Percentiles rank a stretch among this genome's conserved stretches.
Evolutionary conservation across 148 eudicot genomes (phyloP).

Genomic region (Vaccinium vitisidaea): DNA sequence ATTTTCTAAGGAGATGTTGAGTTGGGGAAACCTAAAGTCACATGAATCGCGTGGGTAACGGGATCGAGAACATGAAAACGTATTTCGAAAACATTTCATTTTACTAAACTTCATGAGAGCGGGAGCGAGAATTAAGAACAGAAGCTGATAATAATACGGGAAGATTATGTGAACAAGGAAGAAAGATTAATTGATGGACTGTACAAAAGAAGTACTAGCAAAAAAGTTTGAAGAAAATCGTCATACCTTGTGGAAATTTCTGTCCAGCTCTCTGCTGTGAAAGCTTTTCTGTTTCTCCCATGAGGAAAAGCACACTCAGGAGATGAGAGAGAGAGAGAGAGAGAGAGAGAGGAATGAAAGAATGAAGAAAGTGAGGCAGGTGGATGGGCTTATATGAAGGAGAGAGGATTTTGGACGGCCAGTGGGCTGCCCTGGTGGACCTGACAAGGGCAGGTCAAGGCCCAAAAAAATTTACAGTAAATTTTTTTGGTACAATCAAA

Average conservation of each 20-base stretch:
- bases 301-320: not conserved
- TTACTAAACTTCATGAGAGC: no score
- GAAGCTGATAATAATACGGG: no score
- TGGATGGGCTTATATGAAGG: constrained; percentile 22
- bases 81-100: no score
- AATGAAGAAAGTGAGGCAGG: constrained; percentile 1
- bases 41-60: no score
- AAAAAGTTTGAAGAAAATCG: not conserved
- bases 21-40: no score
- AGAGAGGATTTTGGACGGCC: constrained; percentile 16
- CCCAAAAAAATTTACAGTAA: constrained; percentile 30
- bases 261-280: constrained; percentile 25
- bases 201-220: not conserved
- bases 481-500: no score
- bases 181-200: not conserved
- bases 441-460: constrained; percentile 23
- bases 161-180: no score
- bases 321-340: constrained; percentile 23
- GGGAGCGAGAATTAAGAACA: no score
- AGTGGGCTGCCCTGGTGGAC: constrained; percentile 29
- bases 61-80: no score
- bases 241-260: constrained; percentile 24
- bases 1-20: not conserved
- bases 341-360: constrained; percentile 4
- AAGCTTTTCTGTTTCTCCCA: constrained; percentile 27